phyloP scores from a whole-genome alignment of 2,329 filamentous ascomycete genomes.

The Botrytis porri region DNA sequence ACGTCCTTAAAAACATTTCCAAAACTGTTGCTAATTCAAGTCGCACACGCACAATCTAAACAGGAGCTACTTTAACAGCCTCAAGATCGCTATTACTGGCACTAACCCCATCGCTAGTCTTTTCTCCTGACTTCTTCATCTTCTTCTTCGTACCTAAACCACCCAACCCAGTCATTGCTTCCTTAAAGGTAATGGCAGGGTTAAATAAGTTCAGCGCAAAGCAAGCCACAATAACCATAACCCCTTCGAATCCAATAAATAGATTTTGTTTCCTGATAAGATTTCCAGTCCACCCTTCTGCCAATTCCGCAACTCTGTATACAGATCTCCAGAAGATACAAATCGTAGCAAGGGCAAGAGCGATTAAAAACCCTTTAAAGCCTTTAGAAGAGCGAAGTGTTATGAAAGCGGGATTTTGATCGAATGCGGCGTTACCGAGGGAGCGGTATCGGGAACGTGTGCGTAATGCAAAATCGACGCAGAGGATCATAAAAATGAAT shows the following conservation, averaged over 20 bases:
- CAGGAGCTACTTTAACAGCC: background rate
- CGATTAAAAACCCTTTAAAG: conserved; percentile 32
- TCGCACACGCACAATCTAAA: conserved; percentile 4
- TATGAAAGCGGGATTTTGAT: conserved; percentile 27
- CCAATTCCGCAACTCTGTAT: conserved; percentile 56
- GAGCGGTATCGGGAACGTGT: conserved; percentile 36
- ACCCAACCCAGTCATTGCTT: conserved; percentile 22
- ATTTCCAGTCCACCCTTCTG: conserved; percentile 44
- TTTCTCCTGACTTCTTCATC: conserved; percentile 8
- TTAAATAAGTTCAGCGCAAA: conserved; percentile 40
- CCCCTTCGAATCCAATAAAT: conserved; percentile 37
- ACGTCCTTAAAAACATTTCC: background rate
- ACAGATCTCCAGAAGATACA: conserved; percentile 55
- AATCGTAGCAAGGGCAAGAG: conserved; percentile 49
- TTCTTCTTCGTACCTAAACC: conserved; percentile 23
- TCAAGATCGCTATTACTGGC: conserved; percentile 18
- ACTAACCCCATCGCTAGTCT: conserved; percentile 8
- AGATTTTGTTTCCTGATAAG: conserved; percentile 29
- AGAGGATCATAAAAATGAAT: conserved; percentile 49
- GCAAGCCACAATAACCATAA: conserved; percentile 32
- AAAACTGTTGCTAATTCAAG: background rate
- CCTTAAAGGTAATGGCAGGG: conserved; percentile 35
- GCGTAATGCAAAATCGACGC: conserved; percentile 30
- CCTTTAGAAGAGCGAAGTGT: conserved; percentile 20
- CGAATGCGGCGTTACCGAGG: conserved; percentile 34